phyloP scores from a whole-genome alignment of 1,284 basidiomycete genomes.

The Quambalaria eucalypti region DNA sequence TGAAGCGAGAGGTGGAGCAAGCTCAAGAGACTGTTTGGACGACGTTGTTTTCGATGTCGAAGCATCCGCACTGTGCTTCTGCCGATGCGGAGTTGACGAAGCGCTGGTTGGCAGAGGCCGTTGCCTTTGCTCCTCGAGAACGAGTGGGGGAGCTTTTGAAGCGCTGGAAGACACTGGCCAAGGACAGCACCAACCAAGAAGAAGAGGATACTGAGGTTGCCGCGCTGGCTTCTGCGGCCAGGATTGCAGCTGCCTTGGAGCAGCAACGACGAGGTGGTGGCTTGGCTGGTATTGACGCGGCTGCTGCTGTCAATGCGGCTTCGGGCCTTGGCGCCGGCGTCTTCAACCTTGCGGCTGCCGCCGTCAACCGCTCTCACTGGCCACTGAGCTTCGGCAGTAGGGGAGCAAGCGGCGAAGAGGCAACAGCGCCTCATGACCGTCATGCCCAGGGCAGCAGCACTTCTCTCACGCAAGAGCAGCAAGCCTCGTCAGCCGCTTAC shows the following conservation, averaged over 20 bases:
- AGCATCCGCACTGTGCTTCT: background rate
- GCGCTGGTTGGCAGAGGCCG: background rate
- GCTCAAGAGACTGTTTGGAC: background rate
- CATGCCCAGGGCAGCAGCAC: background rate
- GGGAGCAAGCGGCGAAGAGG: background rate
- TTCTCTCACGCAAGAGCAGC: background rate
- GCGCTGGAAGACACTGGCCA: background rate
- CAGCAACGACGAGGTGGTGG: background rate
- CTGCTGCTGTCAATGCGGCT: background rate
- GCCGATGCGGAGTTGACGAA: background rate
- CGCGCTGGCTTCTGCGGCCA: background rate
- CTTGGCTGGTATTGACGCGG: background rate
- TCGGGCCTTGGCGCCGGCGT: background rate
- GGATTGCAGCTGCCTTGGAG: background rate
- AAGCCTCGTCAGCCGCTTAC: background rate
- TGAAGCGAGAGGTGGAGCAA: background rate
- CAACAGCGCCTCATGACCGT: background rate
- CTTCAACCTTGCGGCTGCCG: background rate
- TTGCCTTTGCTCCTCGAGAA: background rate
- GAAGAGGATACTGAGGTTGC: background rate
- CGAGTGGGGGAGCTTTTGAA: background rate
- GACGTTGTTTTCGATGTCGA: background rate
- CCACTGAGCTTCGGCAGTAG: background rate
- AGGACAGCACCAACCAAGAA: background rate
- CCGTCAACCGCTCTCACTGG: background rate